These are phyloP conservation scores for Solanum verrucosum DNA, from an alignment of 257 asterid genomes.

Conservation along the genomic window DNA sequence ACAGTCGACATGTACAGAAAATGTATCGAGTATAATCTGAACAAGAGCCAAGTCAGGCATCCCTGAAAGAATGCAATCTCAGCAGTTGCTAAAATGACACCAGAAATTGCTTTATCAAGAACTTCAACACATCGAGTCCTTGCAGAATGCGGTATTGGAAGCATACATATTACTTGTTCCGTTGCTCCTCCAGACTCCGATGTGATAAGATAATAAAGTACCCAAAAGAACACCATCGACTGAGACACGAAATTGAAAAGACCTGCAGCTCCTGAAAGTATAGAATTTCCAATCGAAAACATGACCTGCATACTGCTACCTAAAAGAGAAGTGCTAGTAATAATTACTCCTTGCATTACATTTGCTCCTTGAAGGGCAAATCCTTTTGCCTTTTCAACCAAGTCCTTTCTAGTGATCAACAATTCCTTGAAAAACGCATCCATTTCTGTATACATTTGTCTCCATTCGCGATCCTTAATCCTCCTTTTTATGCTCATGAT, in stretches of 20 bases:
- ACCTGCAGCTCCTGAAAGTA: slow-evolving; percentile 89
- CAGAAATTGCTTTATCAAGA: slow-evolving; percentile 74
- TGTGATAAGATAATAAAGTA: slow-evolving; percentile 71
- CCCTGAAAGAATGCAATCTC: slow-evolving; percentile 91
- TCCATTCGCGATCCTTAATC: slow-evolving; percentile 66
- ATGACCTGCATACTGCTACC: slow-evolving; percentile 67
- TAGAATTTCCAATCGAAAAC: slow-evolving; percentile 52
- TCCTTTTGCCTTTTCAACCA: slow-evolving; percentile 78
- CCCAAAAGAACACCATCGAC: slow-evolving; percentile 83
- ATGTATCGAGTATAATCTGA: slow-evolving; percentile 68
- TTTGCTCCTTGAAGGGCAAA: slow-evolving; percentile 74
- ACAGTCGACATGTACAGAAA: slow-evolving; percentile 75
- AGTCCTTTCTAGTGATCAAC: slow-evolving; percentile 54
- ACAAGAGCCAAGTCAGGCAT: slow-evolving; percentile 87
- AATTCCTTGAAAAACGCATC: slow-evolving; percentile 57
- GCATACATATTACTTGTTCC: slow-evolving; percentile 75
- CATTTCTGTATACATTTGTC: slow-evolving; percentile 49
- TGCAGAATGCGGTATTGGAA: slow-evolving; percentile 65
- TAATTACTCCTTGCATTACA: slow-evolving; percentile 62
- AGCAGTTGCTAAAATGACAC: slow-evolving; percentile 74
- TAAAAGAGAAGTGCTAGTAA: slow-evolving; percentile 55
- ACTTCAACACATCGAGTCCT: slow-evolving; percentile 73
- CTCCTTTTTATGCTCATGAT: slow-evolving; percentile 37
- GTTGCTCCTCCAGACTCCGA: slow-evolving; percentile 95
- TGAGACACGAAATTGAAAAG: slow-evolving; percentile 69